Evolutionary conservation across 768 basidiomycete species (phyloP), one percentile per base, ranked within the genome.

Genomic region (Leccinum pellstonianum): DNA sequence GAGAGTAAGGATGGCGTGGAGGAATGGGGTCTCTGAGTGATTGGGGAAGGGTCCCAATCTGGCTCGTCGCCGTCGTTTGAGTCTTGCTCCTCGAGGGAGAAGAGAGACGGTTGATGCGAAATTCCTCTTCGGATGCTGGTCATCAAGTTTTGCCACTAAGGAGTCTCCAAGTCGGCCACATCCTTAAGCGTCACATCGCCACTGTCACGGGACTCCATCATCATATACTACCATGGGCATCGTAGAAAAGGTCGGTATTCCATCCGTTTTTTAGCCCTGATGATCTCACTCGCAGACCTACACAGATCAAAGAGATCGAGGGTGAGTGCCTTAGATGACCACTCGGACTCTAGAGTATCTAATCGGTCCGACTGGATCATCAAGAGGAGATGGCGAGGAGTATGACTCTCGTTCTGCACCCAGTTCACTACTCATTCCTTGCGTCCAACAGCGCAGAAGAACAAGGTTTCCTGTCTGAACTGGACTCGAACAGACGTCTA

Each of bases 381-480:
- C 21, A 70, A 95, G 93, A 94, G 86, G 95, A 98, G 84, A 97
- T 98, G 95, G 88, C 92, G 64, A 84, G 94, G 76, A 98, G 94
- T 93, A 73, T 79, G 90, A 80, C 8, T 23, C 48, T n/a, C 55
- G n/a, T 29, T 55, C 15, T n/a, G 27, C 19, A 23, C n/a, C 62
- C 27, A 27, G 6, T 48, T 14, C 29, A 55, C 2, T 29, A 43
- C 57, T 64, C 27, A 61, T 48, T 19, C 33, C 9, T 15, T 11
- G n/a, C 19, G 12, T 41, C 19, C 41, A 27, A 56, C 37, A 94
- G 92, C 93, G 53, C 94, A 96, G 78, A 98, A 98, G 80, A 98
- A 98, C 76, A 96, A 93, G 83, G 94, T 88, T 56, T 27, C 2
- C n/a, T 7, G 35, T 63, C 54, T 29, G 29, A 33, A n/a, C 23